Base-by-base conservation (phyloP, 2,329 filamentous ascomycete genomes). In the Cadophora sp. region DNA sequence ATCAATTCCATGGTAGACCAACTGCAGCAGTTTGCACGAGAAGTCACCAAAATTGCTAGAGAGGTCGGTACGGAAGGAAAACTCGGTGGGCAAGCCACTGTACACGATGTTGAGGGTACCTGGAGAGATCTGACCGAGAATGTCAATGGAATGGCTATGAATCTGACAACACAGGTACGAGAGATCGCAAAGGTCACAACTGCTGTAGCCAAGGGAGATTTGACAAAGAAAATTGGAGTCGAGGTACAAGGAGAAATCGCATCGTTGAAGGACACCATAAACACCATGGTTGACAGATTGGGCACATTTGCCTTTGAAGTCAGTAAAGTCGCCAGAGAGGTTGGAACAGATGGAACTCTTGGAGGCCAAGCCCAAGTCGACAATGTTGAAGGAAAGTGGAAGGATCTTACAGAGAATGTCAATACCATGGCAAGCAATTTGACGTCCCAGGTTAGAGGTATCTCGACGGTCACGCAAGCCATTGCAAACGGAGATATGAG, bases 1-100 rank as follows among this genome's bases (percentile, higher is more conserved):
- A 99, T 98, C 84, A 99, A 99, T 82, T 96, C 92, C 79, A 99
- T 99, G 95, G 95, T 99, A 73, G 96, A 97, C 79, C 96, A 97
- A 80, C 85, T 99, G 67, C 93, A 97, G 77, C 94, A 97, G 78
- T 98, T 98, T 78, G 96, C 96, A 11, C 92, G 94, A 77, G 95
- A 98, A 82, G 96, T 99, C 75, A 98, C 95, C 46, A 97, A 96
- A 80, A 92, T 99, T 77, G 95, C 95, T 46, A 91, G 93, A 79
- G 95, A 98, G 81, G 96, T 98, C 84, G 95, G 95, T 69, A 98
- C 96, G 0, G 95, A 99, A 80, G 95, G 95, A 75, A 90, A 94
- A 71, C 87, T 99, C 19, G 95, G 96, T 78, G 95, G 96, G 11
- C 96, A 99, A 80, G 95, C 96, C 60, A 96, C 94, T 24, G 92